Evolutionary conservation across 1,284 basidiomycete genomes (phyloP), one percentile per base, ranked within the genome.

Genomic region (Cryptococcus sp.): DNA sequence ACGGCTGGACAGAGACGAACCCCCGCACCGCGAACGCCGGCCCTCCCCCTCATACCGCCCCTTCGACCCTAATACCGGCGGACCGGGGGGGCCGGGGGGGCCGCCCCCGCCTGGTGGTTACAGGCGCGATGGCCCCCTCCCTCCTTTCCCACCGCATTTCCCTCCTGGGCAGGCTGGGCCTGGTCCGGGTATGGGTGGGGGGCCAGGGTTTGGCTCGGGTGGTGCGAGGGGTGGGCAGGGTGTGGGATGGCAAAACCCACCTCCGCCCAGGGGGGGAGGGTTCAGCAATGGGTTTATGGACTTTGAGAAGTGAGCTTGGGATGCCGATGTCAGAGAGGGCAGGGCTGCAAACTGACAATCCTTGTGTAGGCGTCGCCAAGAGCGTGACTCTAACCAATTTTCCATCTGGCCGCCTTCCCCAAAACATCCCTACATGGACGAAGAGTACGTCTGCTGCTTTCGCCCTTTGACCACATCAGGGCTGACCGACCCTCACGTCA

Each of bases 361-460:
- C 44, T 12, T 49, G 45, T 64, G 23, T 55, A 94, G 92, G 66
- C 90, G 92, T 23, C 81, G 89, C 51, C 72, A 81, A 56, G 85
- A 91, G 71, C 80, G 92, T 52, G 86, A 87, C 60, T 79, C 71
- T 2, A 85, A 79, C 12, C 81, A 81, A 5, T 72, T 88, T 2
- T 83, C 83, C 62, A 82, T 93, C 49, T 96, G 92, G 92, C 92
- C 92, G 0, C 77, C 84, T 1, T 94, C 91, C 3, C 92, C 92
- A 0, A 87, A 87, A 64, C 83, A 60, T 28, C 65, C 74, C 1
- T 70, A 64, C 55, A 56, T 60, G 44, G 70, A 72, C 44, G 70
- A 72, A 58, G 72, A 70, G 69, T 72, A 49, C 55, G 81, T 24
- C 23, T 45, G 23, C 35, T 36, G 16, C 5, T 21, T 13, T 20